Evolutionary conservation across 805 yeast genomes (phyloP).

Genomic region (Lipomyces yamadae): DNA sequence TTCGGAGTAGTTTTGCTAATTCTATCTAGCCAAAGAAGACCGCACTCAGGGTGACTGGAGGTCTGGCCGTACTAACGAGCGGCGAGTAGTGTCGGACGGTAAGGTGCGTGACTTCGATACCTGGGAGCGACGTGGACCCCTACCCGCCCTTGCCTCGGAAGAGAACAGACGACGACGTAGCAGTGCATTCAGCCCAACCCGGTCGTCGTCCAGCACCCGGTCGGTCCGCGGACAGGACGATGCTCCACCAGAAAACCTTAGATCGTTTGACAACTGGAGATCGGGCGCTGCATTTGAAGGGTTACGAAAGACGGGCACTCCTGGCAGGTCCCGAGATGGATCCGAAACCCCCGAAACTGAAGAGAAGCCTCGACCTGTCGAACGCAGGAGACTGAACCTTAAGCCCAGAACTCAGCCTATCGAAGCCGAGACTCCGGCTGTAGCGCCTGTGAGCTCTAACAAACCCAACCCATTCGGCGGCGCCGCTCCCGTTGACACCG

Average conservation of each 20-base stretch:
- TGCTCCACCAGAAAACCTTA: conserved; percentile 20
- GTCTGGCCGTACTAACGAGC: conserved; percentile 15
- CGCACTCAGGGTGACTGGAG: conserved; percentile 40
- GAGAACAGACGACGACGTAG: conserved; percentile 48
- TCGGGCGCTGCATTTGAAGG: conserved; percentile 39
- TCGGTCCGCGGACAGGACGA: conserved; percentile 13
- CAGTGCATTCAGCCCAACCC: conserved; percentile 52
- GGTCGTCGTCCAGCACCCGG: conserved; percentile 29
- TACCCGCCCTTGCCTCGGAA: conserved; percentile 29
- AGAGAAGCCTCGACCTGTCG: conserved; percentile 48
- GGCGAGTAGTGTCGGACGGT: conserved; percentile 26
- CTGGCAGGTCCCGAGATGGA: conserved; percentile 17
- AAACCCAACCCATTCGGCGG: conserved; percentile 77
- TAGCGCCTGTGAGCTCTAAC: conserved; percentile 40
- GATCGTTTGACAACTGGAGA: conserved; percentile 44
- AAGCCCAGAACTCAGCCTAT: conserved; percentile 44
- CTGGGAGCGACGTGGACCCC: conserved; percentile 46
- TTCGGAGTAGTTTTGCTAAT: not conserved
- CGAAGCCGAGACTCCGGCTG: conserved; percentile 43
- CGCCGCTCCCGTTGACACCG: conserved; percentile 84
- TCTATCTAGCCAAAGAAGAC: conserved; percentile 30
- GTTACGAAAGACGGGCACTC: conserved; percentile 5
- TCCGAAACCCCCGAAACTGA: conserved; percentile 42
- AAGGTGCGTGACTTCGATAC: conserved; percentile 56
- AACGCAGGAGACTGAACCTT: conserved; percentile 49